A percentile compares a stretch with the other conserved stretches of the same genome.
These are phyloP conservation scores for Saccharomycopsis sp. DNA, from an alignment of 805 yeast genomes.

Conservation along the genomic window DNA sequence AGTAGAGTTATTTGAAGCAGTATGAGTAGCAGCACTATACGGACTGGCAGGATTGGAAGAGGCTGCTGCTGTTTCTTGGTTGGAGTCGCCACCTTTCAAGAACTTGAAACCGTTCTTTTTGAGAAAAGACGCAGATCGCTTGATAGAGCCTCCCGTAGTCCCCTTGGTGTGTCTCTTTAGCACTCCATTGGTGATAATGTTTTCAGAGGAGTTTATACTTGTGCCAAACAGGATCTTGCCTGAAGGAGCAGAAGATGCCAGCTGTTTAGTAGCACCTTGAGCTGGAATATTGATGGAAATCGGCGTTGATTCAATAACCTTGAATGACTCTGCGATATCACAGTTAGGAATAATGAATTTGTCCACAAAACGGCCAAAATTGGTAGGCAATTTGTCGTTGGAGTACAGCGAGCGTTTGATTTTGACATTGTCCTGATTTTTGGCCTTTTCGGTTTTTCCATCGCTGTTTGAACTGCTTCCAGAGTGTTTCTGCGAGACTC, in stretches of 20 bases:
- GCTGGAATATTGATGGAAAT: not conserved
- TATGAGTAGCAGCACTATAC: not conserved
- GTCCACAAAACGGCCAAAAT: slow-evolving; percentile 10
- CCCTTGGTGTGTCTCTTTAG: not conserved
- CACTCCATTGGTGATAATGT: slow-evolving; percentile 16
- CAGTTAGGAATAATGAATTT: slow-evolving; percentile 20
- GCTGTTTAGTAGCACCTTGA: not conserved
- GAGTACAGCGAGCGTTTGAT: slow-evolving; percentile 3
- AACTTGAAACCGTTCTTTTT: slow-evolving; percentile 14
- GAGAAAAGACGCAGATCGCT: slow-evolving; percentile 15
- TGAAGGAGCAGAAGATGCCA: not conserved
- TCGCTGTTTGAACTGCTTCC: too few species aligned
- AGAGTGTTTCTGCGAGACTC: too few species aligned
- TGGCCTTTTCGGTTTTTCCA: too few species aligned
- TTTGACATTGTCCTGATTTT: not conserved
- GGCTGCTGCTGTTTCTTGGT: not conserved
- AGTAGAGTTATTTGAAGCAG: too few species aligned
- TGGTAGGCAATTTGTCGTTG: slow-evolving; percentile 14
- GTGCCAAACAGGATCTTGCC: not conserved
- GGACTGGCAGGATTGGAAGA: not conserved
- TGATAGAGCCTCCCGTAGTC: not conserved
- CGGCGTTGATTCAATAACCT: slow-evolving; percentile 7
- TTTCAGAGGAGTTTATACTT: slow-evolving; percentile 8
- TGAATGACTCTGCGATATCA: slow-evolving; percentile 14
- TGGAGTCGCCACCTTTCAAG: slow-evolving; percentile 1